Base-by-base conservation (phyloP, 345 rosid genomes). In the Arabidopsis arenosa region DNA sequence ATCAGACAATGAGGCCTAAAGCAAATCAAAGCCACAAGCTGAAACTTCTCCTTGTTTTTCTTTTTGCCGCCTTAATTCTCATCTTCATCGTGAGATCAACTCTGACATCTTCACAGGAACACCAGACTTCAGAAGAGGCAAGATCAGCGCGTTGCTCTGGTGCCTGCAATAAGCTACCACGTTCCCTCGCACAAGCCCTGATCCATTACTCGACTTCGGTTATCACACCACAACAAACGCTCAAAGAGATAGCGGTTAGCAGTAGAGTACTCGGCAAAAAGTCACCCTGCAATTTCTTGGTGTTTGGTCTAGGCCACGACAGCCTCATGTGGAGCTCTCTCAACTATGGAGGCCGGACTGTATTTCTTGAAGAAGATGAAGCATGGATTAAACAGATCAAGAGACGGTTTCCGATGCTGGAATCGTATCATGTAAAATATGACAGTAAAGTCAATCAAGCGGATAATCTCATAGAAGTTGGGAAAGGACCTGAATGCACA, bases 251-350 rank as follows among this genome's bases (percentile, higher is more conserved):
- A 63, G 77, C 83, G 0, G 89, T 92, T 40, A 81, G 86, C 1
- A 86, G 90, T 37, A 74, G 77, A 47, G 81, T 89, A 9, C 77
- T 95, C 9, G 88, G 80, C 37, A 84, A 78, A 72, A 92, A 87
- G 53, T 84, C 97, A 1, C 97, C 99, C 0, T 92, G 97, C 82
- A 92, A 95, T 70, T 95, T 92, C 85, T 79, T 95, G 75, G 96
- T 92, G 59, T 95, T 95, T 36, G 97, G 99, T 13, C 79, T 95
- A 7, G 96, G 99, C 30, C 97, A 88, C 26, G 97, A 92, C 65
- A 92, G 97, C 65, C 86, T 95, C 14, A 88, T 92, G 99, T 95
- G 98, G 99, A 79, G 83, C 70, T 74, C 96, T 3, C 93, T 92
- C 17, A 95, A 95, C 84, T 77, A 86, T n/a, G 96, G 97, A 1